Evolutionary conservation across 768 basidiomycete species (phyloP).

Genomic region (Chalciporus sphaerocephalus): DNA sequence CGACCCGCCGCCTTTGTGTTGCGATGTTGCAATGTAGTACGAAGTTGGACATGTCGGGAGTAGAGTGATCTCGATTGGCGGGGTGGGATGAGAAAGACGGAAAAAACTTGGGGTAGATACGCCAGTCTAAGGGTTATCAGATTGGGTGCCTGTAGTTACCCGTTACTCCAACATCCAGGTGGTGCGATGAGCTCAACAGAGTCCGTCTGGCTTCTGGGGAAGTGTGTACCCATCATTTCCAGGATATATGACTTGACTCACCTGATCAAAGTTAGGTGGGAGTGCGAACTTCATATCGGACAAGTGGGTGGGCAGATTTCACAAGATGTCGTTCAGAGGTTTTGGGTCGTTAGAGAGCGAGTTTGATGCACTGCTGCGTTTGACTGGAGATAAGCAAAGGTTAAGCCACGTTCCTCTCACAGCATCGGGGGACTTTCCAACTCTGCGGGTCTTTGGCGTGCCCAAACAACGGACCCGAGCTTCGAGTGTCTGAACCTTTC

Average conservation of each 20-base stretch:
- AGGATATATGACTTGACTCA: not conserved
- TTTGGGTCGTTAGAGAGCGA: not conserved
- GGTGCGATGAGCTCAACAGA: not conserved
- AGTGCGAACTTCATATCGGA: too few relatives aligned
- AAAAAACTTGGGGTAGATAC: not conserved
- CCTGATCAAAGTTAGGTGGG: not conserved
- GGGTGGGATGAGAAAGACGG: not conserved
- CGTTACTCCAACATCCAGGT: too few relatives aligned
- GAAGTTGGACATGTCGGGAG: not conserved
- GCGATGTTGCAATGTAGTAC: not conserved
- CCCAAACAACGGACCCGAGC: not conserved
- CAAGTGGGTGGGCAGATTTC: not conserved
- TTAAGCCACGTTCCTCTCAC: conserved; percentile 23
- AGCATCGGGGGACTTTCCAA: not conserved
- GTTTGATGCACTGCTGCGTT: conserved; percentile 1
- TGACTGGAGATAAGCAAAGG: conserved; percentile 9
- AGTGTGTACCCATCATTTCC: not conserved
- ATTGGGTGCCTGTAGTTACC: not conserved
- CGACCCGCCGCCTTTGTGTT: conserved; percentile 4
- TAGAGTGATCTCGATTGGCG: conserved; percentile 9
- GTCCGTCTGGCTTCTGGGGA: not conserved
- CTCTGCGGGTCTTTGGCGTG: not conserved
- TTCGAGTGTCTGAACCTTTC: too few relatives aligned
- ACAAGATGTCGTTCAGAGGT: not conserved
- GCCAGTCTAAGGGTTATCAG: conserved; percentile 1